These are phyloP conservation scores for Lactarius psammicola DNA, from an alignment of 768 basidiomycete genomes.

Conservation along the genomic window DNA sequence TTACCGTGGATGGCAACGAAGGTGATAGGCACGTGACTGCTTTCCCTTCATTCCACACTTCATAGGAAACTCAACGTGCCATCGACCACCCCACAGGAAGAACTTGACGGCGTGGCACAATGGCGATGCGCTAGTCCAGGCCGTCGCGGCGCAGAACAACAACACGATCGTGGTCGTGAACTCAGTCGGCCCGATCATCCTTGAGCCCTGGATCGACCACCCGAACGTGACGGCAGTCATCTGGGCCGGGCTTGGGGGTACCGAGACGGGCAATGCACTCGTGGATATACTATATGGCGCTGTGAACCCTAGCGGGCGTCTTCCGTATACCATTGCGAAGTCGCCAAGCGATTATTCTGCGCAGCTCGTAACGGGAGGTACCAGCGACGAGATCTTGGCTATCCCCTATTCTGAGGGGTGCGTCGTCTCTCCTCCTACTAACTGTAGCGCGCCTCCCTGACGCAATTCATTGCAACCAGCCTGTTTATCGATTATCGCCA, in stretches of 20 bases:
- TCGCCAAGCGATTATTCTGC: slow-evolving; percentile 34
- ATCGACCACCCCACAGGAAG: not conserved
- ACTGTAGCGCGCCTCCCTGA: not conserved
- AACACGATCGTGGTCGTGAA: slow-evolving; percentile 74
- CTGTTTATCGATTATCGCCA: not conserved
- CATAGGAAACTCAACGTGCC: not conserved
- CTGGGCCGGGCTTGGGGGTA: slow-evolving; percentile 52
- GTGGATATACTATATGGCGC: slow-evolving; percentile 74
- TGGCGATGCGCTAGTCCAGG: slow-evolving; percentile 49
- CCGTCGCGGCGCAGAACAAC: slow-evolving; percentile 63
- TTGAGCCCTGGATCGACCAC: slow-evolving; percentile 49
- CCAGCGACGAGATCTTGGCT: slow-evolving; percentile 19
- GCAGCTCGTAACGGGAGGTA: not conserved
- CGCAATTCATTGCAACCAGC: slow-evolving; percentile 29
- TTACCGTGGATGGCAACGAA: slow-evolving; percentile 69
- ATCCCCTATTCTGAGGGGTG: slow-evolving; percentile 31
- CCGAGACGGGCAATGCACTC: slow-evolving; percentile 61
- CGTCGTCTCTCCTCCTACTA: slow-evolving; percentile 9
- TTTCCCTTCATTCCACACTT: not conserved
- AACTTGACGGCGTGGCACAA: slow-evolving; percentile 35
- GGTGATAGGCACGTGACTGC: slow-evolving; percentile 49
- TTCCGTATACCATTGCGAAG: slow-evolving; percentile 69
- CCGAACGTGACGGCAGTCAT: slow-evolving; percentile 36
- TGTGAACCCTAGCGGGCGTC: slow-evolving; percentile 68
- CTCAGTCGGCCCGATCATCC: slow-evolving; percentile 40